Percentiles rank a stretch among this genome's conserved stretches.
Conservation (phyloP, 2,329 filamentous ascomycete species). For the Exserohilum turcica region DNA sequence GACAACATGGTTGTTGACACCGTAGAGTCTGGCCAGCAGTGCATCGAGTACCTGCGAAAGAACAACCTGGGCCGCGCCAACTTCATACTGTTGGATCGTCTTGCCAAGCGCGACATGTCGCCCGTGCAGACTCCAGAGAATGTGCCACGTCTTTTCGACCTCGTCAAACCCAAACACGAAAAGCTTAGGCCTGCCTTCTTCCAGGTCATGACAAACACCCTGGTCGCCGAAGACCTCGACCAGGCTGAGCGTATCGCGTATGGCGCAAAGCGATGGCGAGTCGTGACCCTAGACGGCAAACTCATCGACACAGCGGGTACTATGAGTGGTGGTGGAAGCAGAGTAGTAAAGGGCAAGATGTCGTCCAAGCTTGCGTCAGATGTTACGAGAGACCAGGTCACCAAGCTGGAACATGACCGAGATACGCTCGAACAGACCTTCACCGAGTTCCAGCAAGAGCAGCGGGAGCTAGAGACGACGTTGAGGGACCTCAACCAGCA, state of each 20-base stretch:
- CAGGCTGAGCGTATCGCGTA: constrained; percentile 98
- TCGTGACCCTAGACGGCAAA: constrained; percentile 93
- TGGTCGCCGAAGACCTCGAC: constrained; percentile 90
- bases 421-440: constrained; percentile 84
- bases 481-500: constrained; percentile 75
- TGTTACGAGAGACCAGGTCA: constrained; percentile 83
- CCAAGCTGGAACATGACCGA: constrained; percentile 83
- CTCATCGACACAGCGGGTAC: constrained; percentile 98
- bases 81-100: constrained; percentile 92
- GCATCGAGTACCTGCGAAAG: constrained; percentile 95
- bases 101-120: constrained; percentile 77
- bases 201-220: constrained; percentile 90
- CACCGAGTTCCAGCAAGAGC: constrained; percentile 81
- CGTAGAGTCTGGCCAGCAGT: constrained; percentile 94
- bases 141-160: constrained; percentile 88
- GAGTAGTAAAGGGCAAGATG: constrained; percentile 91
- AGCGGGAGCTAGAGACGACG: constrained; percentile 75
- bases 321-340: constrained; percentile 95
- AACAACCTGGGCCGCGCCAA: constrained; percentile 96
- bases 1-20: constrained; percentile 98
- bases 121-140: constrained; percentile 87
- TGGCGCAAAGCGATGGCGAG: constrained; percentile 89
- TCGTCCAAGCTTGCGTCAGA: constrained; percentile 92
- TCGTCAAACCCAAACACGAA: constrained; percentile 86
- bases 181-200: constrained; percentile 91